Evolutionary conservation across 441 rosid genomes (phyloP).

Genomic region (Viola pubescens): DNA sequence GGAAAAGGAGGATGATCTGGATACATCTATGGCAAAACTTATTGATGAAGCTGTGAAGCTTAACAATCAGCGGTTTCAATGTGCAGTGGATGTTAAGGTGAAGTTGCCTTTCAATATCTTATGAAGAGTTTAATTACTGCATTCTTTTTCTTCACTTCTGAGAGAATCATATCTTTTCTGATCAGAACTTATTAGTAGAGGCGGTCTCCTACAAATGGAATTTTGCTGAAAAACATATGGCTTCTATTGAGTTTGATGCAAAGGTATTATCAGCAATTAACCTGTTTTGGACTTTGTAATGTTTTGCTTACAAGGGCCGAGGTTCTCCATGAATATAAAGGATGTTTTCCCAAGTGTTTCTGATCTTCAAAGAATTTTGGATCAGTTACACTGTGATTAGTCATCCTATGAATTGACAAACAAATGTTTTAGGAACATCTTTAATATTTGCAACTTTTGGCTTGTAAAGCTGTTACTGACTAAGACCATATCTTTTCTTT

Average conservation of each 20-base stretch:
- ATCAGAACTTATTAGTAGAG: slow-evolving; percentile 55
- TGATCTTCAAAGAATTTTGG: too few species aligned
- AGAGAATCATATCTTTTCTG: not conserved
- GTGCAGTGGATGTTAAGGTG: slow-evolving; percentile 59
- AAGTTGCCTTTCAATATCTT: slow-evolving; percentile 8
- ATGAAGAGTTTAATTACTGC: slow-evolving; percentile 2
- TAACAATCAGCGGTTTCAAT: slow-evolving; percentile 39
- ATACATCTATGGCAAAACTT: slow-evolving; percentile 50
- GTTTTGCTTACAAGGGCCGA: not conserved
- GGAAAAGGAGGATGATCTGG: slow-evolving; percentile 65
- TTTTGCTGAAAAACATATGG: slow-evolving; percentile 55
- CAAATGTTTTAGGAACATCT: too few species aligned
- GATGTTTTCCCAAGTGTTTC: not conserved
- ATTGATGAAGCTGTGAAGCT: slow-evolving; percentile 49
- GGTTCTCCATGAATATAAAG: not conserved
- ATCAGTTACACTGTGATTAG: too few species aligned
- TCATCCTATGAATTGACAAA: too few species aligned
- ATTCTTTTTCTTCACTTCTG: not conserved
- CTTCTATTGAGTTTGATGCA: slow-evolving; percentile 61
- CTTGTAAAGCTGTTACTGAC: too few species aligned
- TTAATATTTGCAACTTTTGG: too few species aligned
- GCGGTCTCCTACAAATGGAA: slow-evolving; percentile 54
- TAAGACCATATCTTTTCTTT: too few species aligned
- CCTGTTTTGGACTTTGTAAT: not conserved
- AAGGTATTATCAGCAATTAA: slow-evolving; percentile 40